Evolutionary conservation across 202 grass and related monocot genomes (phyloP).

Genomic region (Brachypodium distachyon): DNA sequence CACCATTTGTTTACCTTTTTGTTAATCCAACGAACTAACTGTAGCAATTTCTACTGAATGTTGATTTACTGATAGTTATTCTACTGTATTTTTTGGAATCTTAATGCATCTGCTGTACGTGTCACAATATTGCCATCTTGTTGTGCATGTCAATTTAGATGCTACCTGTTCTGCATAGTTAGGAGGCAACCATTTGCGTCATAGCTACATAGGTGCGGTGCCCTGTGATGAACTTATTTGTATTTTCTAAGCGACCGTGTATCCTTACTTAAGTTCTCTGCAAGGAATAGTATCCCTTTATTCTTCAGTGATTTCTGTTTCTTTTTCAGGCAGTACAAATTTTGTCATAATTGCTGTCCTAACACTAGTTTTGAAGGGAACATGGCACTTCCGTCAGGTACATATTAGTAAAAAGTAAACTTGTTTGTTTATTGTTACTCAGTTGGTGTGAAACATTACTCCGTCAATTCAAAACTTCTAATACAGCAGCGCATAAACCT

Average conservation of each 20-base stretch:
- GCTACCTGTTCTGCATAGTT: not conserved
- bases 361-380: slow-evolving; percentile 62
- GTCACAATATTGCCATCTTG: not conserved
- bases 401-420: not conserved
- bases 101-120: not conserved
- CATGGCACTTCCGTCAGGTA: slow-evolving; percentile 98
- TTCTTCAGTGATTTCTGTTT: not conserved
- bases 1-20: not conserved
- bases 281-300: not conserved
- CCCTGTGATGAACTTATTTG: not conserved
- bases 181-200: not conserved
- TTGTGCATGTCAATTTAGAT: not conserved
- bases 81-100: not conserved
- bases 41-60: not conserved
- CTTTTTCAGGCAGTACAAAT: slow-evolving; percentile 83
- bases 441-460: not conserved
- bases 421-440: not conserved
- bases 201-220: not conserved
- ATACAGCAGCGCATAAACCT: not conserved
- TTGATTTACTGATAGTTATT: no score
- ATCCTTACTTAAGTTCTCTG: not conserved
- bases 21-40: not conserved
- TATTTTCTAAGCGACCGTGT: not conserved
- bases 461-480: not conserved
- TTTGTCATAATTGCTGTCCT: slow-evolving; percentile 78